phyloP scores from a whole-genome alignment of 352 stramenopile genomes.

The Plasmopara halstedii region DNA sequence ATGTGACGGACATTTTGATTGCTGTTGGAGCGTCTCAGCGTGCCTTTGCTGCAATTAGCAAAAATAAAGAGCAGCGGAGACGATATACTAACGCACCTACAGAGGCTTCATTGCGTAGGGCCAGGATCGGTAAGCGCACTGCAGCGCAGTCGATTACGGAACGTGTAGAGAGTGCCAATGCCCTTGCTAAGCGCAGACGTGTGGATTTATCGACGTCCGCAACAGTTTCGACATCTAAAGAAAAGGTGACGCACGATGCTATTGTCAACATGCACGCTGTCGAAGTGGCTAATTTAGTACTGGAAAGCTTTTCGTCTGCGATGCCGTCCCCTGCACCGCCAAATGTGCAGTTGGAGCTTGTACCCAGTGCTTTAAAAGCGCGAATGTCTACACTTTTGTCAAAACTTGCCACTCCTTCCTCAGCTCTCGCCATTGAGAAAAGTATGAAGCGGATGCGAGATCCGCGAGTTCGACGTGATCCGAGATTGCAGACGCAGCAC shows the following conservation, averaged over 20 bases:
- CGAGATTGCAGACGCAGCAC: constrained; percentile 25
- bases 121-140: constrained; percentile 60
- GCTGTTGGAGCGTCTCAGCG: constrained; percentile 58
- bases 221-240: constrained; percentile 13
- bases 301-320: constrained; percentile 57
- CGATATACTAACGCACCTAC: constrained; percentile 68
- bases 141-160: constrained; percentile 54
- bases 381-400: constrained; percentile 49
- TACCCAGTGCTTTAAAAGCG: constrained; percentile 66
- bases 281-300: constrained; percentile 63
- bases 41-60: constrained; percentile 70
- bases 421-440: constrained; percentile 58
- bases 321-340: constrained; percentile 36
- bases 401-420: constrained; percentile 70
- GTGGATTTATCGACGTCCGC: constrained; percentile 24
- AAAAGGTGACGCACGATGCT: constrained; percentile 50
- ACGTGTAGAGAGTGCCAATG: constrained; percentile 50
- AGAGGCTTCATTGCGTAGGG: constrained; percentile 53
- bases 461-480: constrained; percentile 41
- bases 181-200: constrained; percentile 37
- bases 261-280: constrained; percentile 74
- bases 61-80: constrained; percentile 67
- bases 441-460: constrained; percentile 64
- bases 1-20: constrained; percentile 71
- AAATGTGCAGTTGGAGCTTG: constrained; percentile 54